Conservation (phyloP, 2,329 filamentous ascomycete genomes). For the Oidium heveae region DNA sequence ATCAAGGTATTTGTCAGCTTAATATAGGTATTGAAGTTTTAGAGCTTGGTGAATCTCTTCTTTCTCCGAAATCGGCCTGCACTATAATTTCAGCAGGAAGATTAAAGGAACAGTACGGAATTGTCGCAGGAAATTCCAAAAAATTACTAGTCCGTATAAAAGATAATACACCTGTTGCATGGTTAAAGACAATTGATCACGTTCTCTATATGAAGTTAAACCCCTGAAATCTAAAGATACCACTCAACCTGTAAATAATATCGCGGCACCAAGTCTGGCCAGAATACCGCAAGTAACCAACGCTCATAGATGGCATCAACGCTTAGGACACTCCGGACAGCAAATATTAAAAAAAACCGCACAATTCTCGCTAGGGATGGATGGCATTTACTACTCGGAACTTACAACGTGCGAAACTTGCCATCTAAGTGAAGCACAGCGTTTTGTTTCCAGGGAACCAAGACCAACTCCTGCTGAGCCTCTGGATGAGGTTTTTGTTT, state of each 20-base stretch:
- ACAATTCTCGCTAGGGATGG: background rate
- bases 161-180: background rate
- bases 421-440: too few species aligned
- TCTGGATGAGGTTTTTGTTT: background rate
- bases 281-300: background rate
- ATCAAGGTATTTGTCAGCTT: too few species aligned
- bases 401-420: too few species aligned
- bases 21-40: too few species aligned
- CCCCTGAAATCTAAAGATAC: too few species aligned
- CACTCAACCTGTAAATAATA: too few species aligned
- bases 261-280: background rate
- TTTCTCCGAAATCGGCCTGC: background rate
- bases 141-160: background rate
- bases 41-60: background rate
- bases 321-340: background rate
- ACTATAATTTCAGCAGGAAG: background rate
- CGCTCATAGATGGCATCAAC: background rate
- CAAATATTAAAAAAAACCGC: background rate
- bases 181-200: background rate
- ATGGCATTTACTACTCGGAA: too few species aligned
- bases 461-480: background rate
- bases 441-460: background rate
- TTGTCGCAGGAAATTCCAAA: background rate
- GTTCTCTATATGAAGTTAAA: background rate
- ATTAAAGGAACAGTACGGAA: background rate